Percentiles rank a stretch among this genome's conserved stretches.
Evolutionary conservation across 257 asterid genomes (phyloP).

Genomic region (Penstemon eatonii): DNA sequence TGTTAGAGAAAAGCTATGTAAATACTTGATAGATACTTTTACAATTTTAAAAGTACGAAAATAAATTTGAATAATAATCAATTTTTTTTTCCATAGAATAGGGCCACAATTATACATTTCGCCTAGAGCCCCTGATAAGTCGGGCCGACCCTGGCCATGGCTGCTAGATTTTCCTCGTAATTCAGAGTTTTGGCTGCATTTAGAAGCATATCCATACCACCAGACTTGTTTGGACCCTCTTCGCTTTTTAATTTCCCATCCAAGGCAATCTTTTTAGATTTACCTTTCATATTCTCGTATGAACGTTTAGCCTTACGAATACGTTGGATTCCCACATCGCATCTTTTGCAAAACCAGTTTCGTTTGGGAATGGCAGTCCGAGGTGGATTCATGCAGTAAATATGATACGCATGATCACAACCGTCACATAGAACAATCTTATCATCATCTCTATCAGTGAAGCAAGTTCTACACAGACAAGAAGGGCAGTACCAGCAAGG

Average conservation of each 20-base stretch:
- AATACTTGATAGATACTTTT: too few relatives aligned
- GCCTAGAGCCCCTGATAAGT: not conserved
- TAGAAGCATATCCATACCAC: conserved; percentile 85
- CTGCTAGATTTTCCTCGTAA: conserved; percentile 54
- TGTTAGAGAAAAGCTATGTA: too few relatives aligned
- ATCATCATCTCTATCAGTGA: conserved; percentile 68
- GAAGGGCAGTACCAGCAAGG: conserved; percentile 91
- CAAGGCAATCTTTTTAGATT: conserved; percentile 34
- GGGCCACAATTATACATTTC: not conserved
- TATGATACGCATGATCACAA: conserved; percentile 85
- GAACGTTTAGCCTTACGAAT: conserved; percentile 49
- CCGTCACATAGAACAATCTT: conserved; percentile 87
- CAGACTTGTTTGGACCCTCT: conserved; percentile 51
- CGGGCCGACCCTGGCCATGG: conserved; percentile 21
- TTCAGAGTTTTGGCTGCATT: conserved; percentile 78
- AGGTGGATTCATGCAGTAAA: conserved; percentile 81
- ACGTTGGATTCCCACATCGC: conserved; percentile 51
- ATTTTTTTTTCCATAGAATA: too few relatives aligned
- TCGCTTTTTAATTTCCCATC: conserved; percentile 38
- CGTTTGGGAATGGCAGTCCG: conserved; percentile 56
- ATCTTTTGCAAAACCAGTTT: conserved; percentile 75
- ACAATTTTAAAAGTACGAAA: too few relatives aligned
- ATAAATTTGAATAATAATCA: too few relatives aligned
- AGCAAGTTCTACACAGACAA: conserved; percentile 80
- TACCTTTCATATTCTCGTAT: conserved; percentile 40